phyloP scores from a whole-genome alignment of 2,329 filamentous ascomycete genomes.

The Coleophoma crateriformis region DNA sequence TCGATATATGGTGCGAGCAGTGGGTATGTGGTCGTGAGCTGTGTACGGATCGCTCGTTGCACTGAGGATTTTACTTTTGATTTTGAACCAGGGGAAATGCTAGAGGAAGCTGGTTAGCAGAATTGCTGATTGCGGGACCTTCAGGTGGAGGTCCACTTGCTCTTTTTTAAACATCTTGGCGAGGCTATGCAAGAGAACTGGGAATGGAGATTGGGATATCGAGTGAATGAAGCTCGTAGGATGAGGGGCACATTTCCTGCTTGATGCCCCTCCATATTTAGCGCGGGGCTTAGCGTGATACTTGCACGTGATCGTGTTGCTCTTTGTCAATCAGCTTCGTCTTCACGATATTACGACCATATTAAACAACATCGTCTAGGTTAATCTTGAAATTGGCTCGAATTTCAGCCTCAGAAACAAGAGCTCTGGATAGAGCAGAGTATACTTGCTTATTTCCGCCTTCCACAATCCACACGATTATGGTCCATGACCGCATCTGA shows the following conservation, averaged over 20 bases:
- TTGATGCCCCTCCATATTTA: neutral
- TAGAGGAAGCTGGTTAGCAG: slow-evolving; percentile 28
- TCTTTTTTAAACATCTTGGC: slow-evolving; percentile 87
- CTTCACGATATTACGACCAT: too few relatives aligned
- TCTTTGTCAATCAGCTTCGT: too few relatives aligned
- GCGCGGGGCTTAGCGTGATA: neutral
- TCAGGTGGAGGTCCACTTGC: slow-evolving; percentile 40
- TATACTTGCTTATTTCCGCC: too few relatives aligned
- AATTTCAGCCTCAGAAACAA: too few relatives aligned
- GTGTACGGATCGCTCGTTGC: slow-evolving; percentile 78
- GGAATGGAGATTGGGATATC: slow-evolving; percentile 1
- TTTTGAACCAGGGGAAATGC: slow-evolving; percentile 72
- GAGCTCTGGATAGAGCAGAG: too few relatives aligned
- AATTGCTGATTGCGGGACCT: neutral
- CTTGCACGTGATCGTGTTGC: too few relatives aligned
- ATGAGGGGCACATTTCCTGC: neutral
- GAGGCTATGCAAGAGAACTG: too few relatives aligned
- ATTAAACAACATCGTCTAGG: too few relatives aligned
- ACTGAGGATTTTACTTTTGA: slow-evolving; percentile 97
- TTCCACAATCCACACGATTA: too few relatives aligned
- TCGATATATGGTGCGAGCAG: slow-evolving; percentile 84
- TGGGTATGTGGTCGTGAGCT: slow-evolving; percentile 80
- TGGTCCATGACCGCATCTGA: too few relatives aligned
- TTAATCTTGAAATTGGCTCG: too few relatives aligned
- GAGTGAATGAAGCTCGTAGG: neutral